Conservation (phyloP, 1,284 basidiomycete genomes). For the Ustilago trichophora region DNA sequence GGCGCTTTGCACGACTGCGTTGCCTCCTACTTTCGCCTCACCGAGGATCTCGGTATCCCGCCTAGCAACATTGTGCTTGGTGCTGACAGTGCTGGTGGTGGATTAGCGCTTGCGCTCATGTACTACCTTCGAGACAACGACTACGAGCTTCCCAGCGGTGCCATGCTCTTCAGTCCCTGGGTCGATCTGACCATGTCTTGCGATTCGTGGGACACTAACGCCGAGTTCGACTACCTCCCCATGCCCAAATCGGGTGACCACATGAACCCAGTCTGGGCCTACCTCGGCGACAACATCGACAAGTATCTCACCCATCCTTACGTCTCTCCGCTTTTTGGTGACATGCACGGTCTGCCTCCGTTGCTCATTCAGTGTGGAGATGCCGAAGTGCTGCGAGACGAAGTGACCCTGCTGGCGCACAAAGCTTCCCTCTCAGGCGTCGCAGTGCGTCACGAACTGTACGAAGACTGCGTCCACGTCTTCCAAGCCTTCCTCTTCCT, state of each 20-base stretch:
- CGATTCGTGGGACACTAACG: slow-evolving; percentile 95
- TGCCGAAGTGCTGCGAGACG: slow-evolving; percentile 90
- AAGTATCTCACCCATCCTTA: slow-evolving; percentile 94
- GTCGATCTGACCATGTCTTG: slow-evolving; percentile 90
- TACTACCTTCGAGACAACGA: slow-evolving; percentile 78
- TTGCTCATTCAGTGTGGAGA: slow-evolving; percentile 93
- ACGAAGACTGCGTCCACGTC: slow-evolving; percentile 79
- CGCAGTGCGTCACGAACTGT: slow-evolving; percentile 87
- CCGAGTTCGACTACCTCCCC: slow-evolving; percentile 70
- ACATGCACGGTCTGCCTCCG: slow-evolving; percentile 85
- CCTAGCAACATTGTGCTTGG: slow-evolving; percentile 76
- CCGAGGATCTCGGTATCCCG: slow-evolving; percentile 87
- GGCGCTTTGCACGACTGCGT: slow-evolving; percentile 92
- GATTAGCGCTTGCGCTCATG: slow-evolving; percentile 81
- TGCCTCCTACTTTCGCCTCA: slow-evolving; percentile 83
- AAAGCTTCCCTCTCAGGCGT: slow-evolving; percentile 90
- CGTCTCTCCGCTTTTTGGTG: slow-evolving; percentile 83
- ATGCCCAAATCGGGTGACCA: slow-evolving; percentile 77
- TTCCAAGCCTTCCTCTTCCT: slow-evolving; percentile 66
- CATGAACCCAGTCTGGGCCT: slow-evolving; percentile 90
- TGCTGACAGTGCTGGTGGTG: slow-evolving; percentile 89
- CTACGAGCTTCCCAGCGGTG: slow-evolving; percentile 61
- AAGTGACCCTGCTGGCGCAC: slow-evolving; percentile 89
- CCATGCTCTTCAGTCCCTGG: slow-evolving; percentile 65
- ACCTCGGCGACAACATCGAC: slow-evolving; percentile 83